These are phyloP conservation scores for Aureobasidium mangrovei DNA, from an alignment of 2,329 filamentous ascomycete species.

Conservation along the genomic window DNA sequence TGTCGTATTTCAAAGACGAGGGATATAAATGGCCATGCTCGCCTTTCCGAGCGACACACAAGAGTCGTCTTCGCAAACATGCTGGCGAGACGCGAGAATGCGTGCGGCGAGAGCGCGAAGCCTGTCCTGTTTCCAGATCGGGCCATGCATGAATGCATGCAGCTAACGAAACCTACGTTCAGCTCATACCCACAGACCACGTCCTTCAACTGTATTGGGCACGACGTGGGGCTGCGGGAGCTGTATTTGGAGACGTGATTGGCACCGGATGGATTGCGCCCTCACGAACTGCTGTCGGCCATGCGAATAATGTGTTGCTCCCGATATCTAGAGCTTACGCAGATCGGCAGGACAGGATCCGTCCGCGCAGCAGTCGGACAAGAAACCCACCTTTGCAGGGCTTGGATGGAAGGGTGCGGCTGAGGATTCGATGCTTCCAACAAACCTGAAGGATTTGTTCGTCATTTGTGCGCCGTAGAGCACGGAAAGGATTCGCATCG, in stretches of 20 bases:
- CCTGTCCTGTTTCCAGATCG: neutral
- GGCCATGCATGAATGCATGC: neutral
- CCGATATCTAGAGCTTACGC: neutral
- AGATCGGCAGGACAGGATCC: neutral
- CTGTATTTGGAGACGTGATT: neutral
- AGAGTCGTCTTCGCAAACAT: neutral
- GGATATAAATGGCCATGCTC: too few species aligned
- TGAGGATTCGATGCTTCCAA: neutral
- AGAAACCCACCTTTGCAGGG: neutral
- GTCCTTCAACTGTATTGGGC: neutral
- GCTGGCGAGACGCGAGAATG: neutral
- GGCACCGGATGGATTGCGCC: neutral
- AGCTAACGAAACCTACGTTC: conserved; percentile 6
- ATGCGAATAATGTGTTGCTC: neutral
- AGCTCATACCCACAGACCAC: neutral
- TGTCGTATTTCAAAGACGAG: too few species aligned
- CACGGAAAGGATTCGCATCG: too few species aligned
- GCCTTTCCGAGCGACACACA: too few species aligned
- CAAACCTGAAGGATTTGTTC: neutral
- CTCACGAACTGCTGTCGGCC: neutral
- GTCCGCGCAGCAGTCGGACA: neutral
- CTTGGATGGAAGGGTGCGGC: neutral
- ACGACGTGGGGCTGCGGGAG: neutral
- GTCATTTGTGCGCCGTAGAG: neutral
- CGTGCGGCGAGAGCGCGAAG: neutral